Percentiles rank a stretch among this genome's conserved stretches.
Conservation (phyloP, 257 asterid genomes). For the Solanum rostratum region DNA sequence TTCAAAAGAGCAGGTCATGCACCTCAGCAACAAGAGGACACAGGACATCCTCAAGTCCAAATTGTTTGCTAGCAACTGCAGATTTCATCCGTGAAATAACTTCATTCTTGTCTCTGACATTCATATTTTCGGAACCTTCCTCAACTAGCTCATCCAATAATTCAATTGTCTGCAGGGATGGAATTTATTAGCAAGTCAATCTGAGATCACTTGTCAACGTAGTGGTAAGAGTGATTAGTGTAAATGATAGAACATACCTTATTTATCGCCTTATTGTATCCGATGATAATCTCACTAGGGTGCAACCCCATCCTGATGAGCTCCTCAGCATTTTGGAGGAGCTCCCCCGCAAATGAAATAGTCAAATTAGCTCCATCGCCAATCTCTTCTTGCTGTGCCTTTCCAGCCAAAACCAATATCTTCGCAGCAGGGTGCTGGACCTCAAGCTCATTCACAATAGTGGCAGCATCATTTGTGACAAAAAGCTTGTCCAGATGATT, state of each 20-base stretch:
- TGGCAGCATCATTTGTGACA: slow-evolving; percentile 92
- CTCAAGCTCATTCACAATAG: slow-evolving; percentile 90
- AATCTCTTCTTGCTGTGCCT: slow-evolving; percentile 94
- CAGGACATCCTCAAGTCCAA: slow-evolving; percentile 70
- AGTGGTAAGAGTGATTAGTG: background rate
- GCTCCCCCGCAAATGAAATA: slow-evolving; percentile 94
- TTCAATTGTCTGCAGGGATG: slow-evolving; percentile 41
- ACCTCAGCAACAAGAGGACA: slow-evolving; percentile 82
- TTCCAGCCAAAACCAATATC: slow-evolving; percentile 87
- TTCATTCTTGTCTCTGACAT: slow-evolving; percentile 61
- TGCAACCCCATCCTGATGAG: slow-evolving; percentile 97
- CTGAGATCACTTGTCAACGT: background rate
- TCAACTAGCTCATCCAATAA: slow-evolving; percentile 72
- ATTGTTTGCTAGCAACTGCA: slow-evolving; percentile 94
- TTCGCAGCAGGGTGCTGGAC: slow-evolving; percentile 99
- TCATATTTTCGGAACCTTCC: slow-evolving; percentile 74
- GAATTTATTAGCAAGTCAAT: background rate
- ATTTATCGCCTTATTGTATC: slow-evolving; percentile 74
- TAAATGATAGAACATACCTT: slow-evolving; percentile 36
- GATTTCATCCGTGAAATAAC: slow-evolving; percentile 70
- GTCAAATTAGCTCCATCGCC: slow-evolving; percentile 97
- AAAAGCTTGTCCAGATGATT: slow-evolving; percentile 93
- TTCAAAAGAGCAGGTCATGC: background rate
- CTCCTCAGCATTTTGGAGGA: slow-evolving; percentile 92
- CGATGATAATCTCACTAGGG: slow-evolving; percentile 87